phyloP scores from a whole-genome alignment of 2,329 filamentous ascomycete species.

The Penicillium hesseltinei region DNA sequence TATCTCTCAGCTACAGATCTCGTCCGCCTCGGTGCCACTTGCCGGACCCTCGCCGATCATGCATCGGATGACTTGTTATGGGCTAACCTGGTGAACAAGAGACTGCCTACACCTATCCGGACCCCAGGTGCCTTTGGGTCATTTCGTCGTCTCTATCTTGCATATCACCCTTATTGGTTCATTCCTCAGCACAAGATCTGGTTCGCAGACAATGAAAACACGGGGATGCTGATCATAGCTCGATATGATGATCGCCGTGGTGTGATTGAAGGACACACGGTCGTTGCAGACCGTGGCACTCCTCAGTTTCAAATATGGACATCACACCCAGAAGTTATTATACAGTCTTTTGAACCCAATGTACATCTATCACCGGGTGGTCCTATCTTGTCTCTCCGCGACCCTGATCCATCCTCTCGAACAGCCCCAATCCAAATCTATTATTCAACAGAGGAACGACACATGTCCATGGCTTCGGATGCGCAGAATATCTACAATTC shows the following conservation, averaged over 20 bases:
- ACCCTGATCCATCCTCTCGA: conserved; percentile 20
- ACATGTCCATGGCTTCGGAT: conserved; percentile 56
- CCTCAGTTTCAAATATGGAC: conserved; percentile 63
- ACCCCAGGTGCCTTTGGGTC: conserved; percentile 59
- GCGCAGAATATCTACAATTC: conserved; percentile 60
- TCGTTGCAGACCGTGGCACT: conserved; percentile 63
- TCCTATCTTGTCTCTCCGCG: conserved; percentile 62
- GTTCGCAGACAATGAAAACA: conserved; percentile 74
- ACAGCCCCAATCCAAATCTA: conserved; percentile 24
- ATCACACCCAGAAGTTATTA: conserved; percentile 62
- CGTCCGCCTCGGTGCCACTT: conserved; percentile 57
- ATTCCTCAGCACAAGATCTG: conserved; percentile 76
- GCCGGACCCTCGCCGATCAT: conserved; percentile 58
- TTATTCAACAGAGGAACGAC: conserved; percentile 40
- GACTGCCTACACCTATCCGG: conserved; percentile 60
- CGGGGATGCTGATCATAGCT: conserved; percentile 72
- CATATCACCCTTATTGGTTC: conserved; percentile 82
- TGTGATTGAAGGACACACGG: conserved; percentile 75
- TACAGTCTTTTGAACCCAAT: conserved; percentile 69
- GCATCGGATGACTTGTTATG: conserved; percentile 68
- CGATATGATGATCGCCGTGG: conserved; percentile 71
- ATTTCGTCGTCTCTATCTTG: conserved; percentile 69
- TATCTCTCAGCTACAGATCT: conserved; percentile 67
- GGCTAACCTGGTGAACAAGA: conserved; percentile 66
- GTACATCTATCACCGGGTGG: conserved; percentile 72